A percentile compares a stretch with the other conserved stretches of the same genome.
Evolutionary conservation across 345 rosid genomes (phyloP).

Genomic region (Citrus unshiu): DNA sequence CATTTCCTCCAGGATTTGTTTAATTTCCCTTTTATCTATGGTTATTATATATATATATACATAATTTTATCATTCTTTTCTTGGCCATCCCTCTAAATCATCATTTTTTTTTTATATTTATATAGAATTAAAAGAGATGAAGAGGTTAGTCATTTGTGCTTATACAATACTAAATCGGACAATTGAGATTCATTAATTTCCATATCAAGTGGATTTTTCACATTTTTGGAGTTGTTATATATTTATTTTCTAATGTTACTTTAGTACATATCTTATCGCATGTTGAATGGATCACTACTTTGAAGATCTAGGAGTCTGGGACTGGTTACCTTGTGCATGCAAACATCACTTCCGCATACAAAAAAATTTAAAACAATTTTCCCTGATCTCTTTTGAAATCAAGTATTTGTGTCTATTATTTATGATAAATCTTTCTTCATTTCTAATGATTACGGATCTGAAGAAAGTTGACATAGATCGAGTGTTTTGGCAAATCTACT

Average conservation of each 20-base stretch:
- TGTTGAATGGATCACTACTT: neutral
- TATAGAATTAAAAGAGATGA: neutral
- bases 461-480: neutral
- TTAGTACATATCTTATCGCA: neutral
- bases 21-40: neutral
- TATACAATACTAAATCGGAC: neutral
- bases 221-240: neutral
- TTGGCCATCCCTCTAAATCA: neutral
- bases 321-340: neutral
- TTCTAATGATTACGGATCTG: neutral
- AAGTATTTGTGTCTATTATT: neutral
- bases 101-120: neutral
- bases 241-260: neutral
- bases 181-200: constrained; percentile 4
- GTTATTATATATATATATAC: neutral
- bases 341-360: neutral
- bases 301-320: neutral
- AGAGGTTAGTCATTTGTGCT: neutral
- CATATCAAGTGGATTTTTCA: neutral
- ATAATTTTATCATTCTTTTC: neutral
- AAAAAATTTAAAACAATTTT: neutral
- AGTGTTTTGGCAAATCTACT: neutral
- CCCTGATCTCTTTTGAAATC: neutral
- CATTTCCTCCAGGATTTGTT: neutral
- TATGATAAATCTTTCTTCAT: neutral